These are phyloP conservation scores for Periconia digitata DNA, from an alignment of 2,329 filamentous ascomycete species.

Conservation along the genomic window DNA sequence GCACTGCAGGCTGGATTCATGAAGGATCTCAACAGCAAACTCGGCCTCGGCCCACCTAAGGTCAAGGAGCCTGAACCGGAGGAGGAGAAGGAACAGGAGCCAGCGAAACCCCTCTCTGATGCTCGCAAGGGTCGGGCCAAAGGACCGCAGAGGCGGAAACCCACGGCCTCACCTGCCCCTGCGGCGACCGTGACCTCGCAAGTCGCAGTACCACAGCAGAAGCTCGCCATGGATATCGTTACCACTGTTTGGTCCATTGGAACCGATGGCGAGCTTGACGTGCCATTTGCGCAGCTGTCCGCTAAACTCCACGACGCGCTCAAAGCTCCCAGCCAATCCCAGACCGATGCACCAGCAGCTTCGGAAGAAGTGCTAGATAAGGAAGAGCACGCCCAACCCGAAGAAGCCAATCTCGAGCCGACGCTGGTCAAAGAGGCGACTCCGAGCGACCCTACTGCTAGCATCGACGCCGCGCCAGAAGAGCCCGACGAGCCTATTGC, in stretches of 20 bases:
- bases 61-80: slow-evolving; percentile 68
- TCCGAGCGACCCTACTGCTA: not conserved
- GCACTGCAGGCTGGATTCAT: slow-evolving; percentile 89
- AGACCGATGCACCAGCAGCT: slow-evolving; percentile 6
- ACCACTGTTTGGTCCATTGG: slow-evolving; percentile 40
- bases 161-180: slow-evolving; percentile 64
- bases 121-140: slow-evolving; percentile 87
- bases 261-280: slow-evolving; percentile 35
- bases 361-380: slow-evolving; percentile 9
- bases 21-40: slow-evolving; percentile 85
- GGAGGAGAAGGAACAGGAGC: slow-evolving; percentile 56
- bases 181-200: slow-evolving; percentile 46
- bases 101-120: slow-evolving; percentile 81
- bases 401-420: slow-evolving; percentile 7
- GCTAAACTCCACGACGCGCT: slow-evolving; percentile 28
- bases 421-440: slow-evolving; percentile 6
- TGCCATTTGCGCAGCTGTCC: slow-evolving; percentile 34
- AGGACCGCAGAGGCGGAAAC: slow-evolving; percentile 77
- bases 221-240: slow-evolving; percentile 28
- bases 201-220: slow-evolving; percentile 29
- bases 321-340: slow-evolving; percentile 8
- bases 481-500: slow-evolving; percentile 3
- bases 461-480: not conserved
- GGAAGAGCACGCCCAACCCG: slow-evolving; percentile 8
- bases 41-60: slow-evolving; percentile 84